Percentiles rank a stretch among this genome's conserved stretches.
These are phyloP conservation scores for Filobasidium floriforme DNA, from an alignment of 768 basidiomycete species.

Conservation along the genomic window DNA sequence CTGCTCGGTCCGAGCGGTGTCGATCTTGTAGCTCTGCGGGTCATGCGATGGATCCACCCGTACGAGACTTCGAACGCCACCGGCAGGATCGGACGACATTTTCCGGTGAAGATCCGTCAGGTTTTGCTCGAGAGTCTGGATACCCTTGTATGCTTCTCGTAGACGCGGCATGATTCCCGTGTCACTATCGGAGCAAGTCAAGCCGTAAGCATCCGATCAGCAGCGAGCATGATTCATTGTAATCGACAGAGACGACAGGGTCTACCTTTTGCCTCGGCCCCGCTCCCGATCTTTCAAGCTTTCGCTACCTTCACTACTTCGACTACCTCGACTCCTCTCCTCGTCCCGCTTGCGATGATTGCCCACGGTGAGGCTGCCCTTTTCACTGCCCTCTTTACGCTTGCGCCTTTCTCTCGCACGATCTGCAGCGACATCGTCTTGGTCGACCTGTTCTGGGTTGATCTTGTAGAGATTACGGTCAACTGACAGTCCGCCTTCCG, in stretches of 20 bases:
- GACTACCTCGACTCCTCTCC: slow-evolving; percentile 31
- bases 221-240: neutral
- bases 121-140: slow-evolving; percentile 69
- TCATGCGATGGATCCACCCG: slow-evolving; percentile 9
- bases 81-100: slow-evolving; percentile 52
- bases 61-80: slow-evolving; percentile 30
- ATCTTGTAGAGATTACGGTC: neutral
- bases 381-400: slow-evolving; percentile 44
- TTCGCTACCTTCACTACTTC: slow-evolving; percentile 45
- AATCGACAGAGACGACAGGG: neutral
- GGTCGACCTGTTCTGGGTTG: slow-evolving; percentile 5
- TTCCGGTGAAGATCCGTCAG: slow-evolving; percentile 71
- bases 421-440: slow-evolving; percentile 37
- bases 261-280: slow-evolving; percentile 44
- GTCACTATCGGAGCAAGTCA: slow-evolving; percentile 52
- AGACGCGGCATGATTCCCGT: slow-evolving; percentile 49
- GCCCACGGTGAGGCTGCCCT: slow-evolving; percentile 25
- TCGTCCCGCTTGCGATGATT: slow-evolving; percentile 31
- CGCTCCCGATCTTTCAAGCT: slow-evolving; percentile 45
- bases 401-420: slow-evolving; percentile 39
- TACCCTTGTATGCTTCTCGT: slow-evolving; percentile 60
- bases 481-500: no score
- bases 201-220: slow-evolving; percentile 41
- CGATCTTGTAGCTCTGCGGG: neutral
- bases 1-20: no score